Evolutionary conservation across 164 flowering plant species (phyloP).

Genomic region (Berberis thunbergii): DNA sequence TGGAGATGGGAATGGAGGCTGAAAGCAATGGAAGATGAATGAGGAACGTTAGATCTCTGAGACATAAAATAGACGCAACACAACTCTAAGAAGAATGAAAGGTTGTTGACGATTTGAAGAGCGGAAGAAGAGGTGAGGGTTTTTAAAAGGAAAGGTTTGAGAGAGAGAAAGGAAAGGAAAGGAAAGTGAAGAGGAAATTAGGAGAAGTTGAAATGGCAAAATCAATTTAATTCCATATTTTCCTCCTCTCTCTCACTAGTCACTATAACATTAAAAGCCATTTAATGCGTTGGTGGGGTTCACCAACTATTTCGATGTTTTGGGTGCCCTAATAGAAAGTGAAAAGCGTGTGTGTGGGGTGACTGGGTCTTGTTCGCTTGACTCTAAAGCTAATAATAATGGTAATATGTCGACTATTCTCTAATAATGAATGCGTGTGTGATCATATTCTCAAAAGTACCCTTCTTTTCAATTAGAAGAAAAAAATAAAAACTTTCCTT

Average conservation of each 20-base stretch:
- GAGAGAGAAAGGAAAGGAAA: neutral
- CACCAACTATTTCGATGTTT: no score
- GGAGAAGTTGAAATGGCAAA: neutral
- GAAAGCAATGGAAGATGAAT: constrained; percentile 21
- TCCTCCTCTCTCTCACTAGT: neutral
- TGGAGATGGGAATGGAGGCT: constrained; percentile 26
- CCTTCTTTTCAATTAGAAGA: no score
- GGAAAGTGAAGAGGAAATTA: constrained; percentile 1
- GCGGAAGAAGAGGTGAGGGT: neutral
- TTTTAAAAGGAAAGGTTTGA: neutral
- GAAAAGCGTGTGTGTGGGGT: no score
- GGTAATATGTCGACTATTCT: no score
- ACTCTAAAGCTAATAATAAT: no score
- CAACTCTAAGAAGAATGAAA: neutral
- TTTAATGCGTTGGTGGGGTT: neutral
- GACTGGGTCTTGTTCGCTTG: no score
- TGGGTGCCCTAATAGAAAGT: no score
- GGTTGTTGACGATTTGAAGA: neutral
- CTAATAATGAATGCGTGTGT: no score
- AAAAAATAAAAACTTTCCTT: no score
- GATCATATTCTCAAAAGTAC: no score
- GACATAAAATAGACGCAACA: constrained; percentile 13
- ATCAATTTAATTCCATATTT: neutral
- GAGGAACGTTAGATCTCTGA: constrained; percentile 27
- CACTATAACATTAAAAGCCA: neutral